phyloP scores from a whole-genome alignment of 148 eudicot genomes.

The Camellia granthamiana region DNA sequence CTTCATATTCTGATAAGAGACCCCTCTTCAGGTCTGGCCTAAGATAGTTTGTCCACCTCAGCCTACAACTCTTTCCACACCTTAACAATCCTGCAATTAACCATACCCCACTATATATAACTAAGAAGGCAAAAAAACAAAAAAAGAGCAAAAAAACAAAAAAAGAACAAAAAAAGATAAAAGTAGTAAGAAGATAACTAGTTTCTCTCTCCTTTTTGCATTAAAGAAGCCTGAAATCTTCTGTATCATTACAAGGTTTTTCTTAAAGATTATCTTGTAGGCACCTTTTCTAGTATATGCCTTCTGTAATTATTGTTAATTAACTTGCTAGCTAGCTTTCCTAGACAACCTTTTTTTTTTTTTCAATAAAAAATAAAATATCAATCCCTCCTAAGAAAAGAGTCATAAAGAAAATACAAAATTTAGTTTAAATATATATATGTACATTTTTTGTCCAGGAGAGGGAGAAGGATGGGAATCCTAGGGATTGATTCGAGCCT shows the following conservation, averaged over 20 bases:
- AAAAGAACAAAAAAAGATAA: neutral
- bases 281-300: neutral
- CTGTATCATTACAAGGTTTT: neutral
- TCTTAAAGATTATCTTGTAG: neutral
- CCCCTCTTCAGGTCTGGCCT: slow-evolving; percentile 58
- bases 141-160: neutral
- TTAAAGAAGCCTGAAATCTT: neutral
- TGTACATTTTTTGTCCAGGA: too few species aligned
- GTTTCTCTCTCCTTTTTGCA: neutral
- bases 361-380: neutral
- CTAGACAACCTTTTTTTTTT: neutral
- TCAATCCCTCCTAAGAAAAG: neutral
- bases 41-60: slow-evolving; percentile 59
- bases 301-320: neutral
- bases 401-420: too few species aligned
- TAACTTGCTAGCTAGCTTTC: neutral
- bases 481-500: too few species aligned
- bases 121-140: neutral
- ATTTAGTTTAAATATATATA: neutral
- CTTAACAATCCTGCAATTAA: slow-evolving; percentile 40
- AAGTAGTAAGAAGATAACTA: neutral
- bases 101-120: neutral
- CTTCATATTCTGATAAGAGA: slow-evolving; percentile 46
- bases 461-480: too few species aligned
- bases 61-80: slow-evolving; percentile 56